Evolutionary conservation across 1,284 basidiomycete genomes (phyloP).

Genomic region (Melampsora americana): DNA sequence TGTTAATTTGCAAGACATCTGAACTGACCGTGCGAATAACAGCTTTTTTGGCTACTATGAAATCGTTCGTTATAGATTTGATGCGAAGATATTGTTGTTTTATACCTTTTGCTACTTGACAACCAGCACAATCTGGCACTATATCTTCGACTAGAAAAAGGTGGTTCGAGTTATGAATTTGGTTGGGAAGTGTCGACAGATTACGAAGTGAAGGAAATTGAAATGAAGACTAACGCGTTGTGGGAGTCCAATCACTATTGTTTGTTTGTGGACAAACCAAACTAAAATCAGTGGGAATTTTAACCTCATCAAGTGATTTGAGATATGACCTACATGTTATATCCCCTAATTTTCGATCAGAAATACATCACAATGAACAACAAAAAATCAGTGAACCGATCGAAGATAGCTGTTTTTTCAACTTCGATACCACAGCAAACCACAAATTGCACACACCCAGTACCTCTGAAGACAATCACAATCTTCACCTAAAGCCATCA

Average conservation of each 20-base stretch:
- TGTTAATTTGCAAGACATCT: too few species aligned
- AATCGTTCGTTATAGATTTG: conserved; percentile 46
- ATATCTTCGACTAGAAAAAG: conserved; percentile 44
- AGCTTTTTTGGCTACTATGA: conserved; percentile 44
- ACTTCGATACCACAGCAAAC: background rate
- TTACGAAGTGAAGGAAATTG: too few species aligned
- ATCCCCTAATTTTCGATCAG: background rate
- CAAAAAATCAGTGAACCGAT: background rate
- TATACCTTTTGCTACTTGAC: conserved; percentile 45
- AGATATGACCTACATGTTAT: background rate
- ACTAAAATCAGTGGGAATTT: background rate
- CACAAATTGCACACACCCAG: conserved; percentile 17
- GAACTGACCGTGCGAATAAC: conserved; percentile 28
- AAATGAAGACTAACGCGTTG: conserved; percentile 2
- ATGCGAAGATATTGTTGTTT: conserved; percentile 45
- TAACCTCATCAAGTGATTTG: background rate
- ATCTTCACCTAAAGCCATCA: conserved; percentile 25
- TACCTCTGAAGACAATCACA: conserved; percentile 47
- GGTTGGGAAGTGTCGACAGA: background rate
- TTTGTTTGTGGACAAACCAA: background rate
- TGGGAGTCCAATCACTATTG: conserved; percentile 11
- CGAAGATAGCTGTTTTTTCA: background rate
- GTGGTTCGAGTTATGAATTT: background rate
- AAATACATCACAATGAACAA: too few species aligned
- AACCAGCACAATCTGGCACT: conserved; percentile 45